Evolutionary conservation across 2,329 filamentous ascomycete genomes (phyloP), one percentile per base, ranked within the genome.

Genomic region (Aspergillus sp.): DNA sequence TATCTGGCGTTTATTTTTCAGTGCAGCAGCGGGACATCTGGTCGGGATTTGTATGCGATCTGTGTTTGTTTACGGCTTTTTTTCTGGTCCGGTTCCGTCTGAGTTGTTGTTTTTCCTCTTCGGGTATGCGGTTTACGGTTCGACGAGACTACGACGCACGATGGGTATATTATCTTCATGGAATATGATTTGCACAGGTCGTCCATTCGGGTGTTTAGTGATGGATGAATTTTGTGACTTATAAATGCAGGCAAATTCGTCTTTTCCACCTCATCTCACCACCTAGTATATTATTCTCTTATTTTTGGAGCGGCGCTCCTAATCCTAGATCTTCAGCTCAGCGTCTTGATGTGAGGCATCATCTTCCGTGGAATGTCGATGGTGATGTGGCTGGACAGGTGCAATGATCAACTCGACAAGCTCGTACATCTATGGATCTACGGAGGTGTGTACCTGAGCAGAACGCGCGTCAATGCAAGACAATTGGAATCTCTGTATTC

Each of bases 131-230:
- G 45, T 51, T 53, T 47, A 53, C 16, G 40, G 14, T 17, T 49
- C 55, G 52, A 64, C 49, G 62, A 65, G 60, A 45, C 47, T 58
- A 61, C 52, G 56, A 56, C 53, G 53, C 50, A 42, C 47, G 50
- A 47, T 50, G 38, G 46, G 41, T 50, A 30, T 47, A 49, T 51
- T 43, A 45, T 22, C 40, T 55, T 43, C 26, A 57, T 47, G 43
- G 43, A 19, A 33, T 40, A 43, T 36, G 38, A 33, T 45, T 47
- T 38, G 22, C 33, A 26, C 32, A 2, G 26, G 26, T 11, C 10
- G 8, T 30, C 10, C 10, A 10, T 49, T 42, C 38, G 22, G 26
- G 41, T 51, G 45, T 49, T 41, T 42, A 51, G 26, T 51, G 33
- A 51, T 55, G 45, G 57, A 45, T 47, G 30, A 45, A 24, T 38